Conservation (phyloP, 257 asterid species). For the Solanum chaucha region DNA sequence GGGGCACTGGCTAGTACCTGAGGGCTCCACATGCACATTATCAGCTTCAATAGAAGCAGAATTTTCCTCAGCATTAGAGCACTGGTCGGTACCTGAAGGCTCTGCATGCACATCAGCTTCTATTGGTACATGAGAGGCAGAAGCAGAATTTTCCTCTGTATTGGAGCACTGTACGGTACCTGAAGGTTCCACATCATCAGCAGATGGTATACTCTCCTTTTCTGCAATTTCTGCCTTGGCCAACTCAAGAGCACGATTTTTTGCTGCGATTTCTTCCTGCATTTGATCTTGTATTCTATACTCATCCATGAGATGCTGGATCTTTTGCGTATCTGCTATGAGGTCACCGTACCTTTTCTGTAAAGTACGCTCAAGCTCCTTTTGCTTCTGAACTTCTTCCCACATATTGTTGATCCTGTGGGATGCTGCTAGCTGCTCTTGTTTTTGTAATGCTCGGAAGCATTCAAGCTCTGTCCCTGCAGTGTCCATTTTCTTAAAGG, state of each 20-base stretch:
- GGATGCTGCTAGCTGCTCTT: conserved; percentile 69
- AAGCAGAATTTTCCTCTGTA: neutral
- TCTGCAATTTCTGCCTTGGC: conserved; percentile 12
- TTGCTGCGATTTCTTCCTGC: conserved; percentile 34
- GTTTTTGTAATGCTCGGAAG: conserved; percentile 71
- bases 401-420: conserved; percentile 72
- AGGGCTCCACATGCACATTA: neutral
- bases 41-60: neutral
- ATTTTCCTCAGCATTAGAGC: neutral
- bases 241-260: conserved; percentile 13
- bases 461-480: conserved; percentile 86
- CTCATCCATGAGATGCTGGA: conserved; percentile 28
- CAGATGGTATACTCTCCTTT: neutral
- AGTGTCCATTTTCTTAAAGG: conserved; percentile 79
- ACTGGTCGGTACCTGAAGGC: neutral
- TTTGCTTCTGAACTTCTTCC: conserved; percentile 99
- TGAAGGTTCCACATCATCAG: neutral
- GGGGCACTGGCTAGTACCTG: neutral
- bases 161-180: neutral
- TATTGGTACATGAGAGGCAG: neutral
- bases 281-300: conserved; percentile 39
- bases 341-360: conserved; percentile 75
- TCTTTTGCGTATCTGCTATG: conserved; percentile 41
- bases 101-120: neutral
- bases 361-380: conserved; percentile 63